A percentile compares a stretch with the other conserved stretches of the same genome.
Evolutionary conservation across 2,329 filamentous ascomycete species (phyloP).

Genomic region (Huntiella omanensis): DNA sequence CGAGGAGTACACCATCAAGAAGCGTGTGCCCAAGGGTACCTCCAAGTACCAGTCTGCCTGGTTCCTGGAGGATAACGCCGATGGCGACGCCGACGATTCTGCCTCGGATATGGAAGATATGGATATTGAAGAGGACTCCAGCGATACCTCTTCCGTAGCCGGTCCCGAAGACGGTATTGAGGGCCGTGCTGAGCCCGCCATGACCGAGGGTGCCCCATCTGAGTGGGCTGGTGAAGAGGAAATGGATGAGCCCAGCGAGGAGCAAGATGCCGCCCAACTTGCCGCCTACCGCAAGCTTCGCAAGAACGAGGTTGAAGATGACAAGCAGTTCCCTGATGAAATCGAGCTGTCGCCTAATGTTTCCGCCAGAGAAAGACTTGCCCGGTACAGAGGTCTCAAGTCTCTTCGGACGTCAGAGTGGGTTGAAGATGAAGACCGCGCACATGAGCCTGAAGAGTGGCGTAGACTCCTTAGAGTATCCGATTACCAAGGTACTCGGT

Average conservation of each 20-base stretch:
- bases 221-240: slow-evolving; percentile 90
- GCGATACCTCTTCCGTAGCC: slow-evolving; percentile 35
- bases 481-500: slow-evolving; percentile 77
- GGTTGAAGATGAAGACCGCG: slow-evolving; percentile 73
- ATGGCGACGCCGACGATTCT: slow-evolving; percentile 58
- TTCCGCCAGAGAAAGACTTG: slow-evolving; percentile 65
- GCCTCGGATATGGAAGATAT: slow-evolving; percentile 55
- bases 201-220: slow-evolving; percentile 54
- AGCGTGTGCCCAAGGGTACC: slow-evolving; percentile 70
- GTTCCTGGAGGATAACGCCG: slow-evolving; percentile 69
- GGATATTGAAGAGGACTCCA: slow-evolving; percentile 34
- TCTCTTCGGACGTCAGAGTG: slow-evolving; percentile 72
- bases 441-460: slow-evolving; percentile 83
- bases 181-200: slow-evolving; percentile 47
- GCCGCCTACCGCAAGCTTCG: slow-evolving; percentile 64
- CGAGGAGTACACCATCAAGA: slow-evolving; percentile 41
- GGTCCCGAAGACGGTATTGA: slow-evolving; percentile 72
- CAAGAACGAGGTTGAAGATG: slow-evolving; percentile 66
- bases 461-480: slow-evolving; percentile 63
- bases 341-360: slow-evolving; percentile 85
- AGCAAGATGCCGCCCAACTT: slow-evolving; percentile 57
- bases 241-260: slow-evolving; percentile 73
- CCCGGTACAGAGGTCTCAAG: slow-evolving; percentile 80
- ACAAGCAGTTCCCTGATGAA: slow-evolving; percentile 91
- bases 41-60: slow-evolving; percentile 89